A percentile compares a stretch with the other conserved stretches of the same genome.
phyloP scores from a whole-genome alignment of 2,329 filamentous ascomycete genomes.

The Rutstroemia sp. region DNA sequence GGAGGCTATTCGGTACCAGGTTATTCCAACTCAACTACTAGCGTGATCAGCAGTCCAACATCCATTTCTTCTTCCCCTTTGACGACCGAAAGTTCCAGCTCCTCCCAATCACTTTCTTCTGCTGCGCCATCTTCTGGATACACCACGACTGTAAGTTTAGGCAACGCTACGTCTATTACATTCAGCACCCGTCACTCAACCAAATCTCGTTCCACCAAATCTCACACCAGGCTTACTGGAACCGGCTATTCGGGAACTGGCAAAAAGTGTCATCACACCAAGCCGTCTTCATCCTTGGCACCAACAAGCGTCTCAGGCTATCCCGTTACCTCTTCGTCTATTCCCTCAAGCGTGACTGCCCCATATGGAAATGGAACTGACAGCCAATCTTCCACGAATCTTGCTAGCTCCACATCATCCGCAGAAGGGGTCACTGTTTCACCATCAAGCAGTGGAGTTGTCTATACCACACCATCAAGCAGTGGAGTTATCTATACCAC shows the following conservation, averaged over 20 bases:
- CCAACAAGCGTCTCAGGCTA: neutral
- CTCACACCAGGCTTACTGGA: neutral
- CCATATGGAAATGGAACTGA: conserved; percentile 6
- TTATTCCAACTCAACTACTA: neutral
- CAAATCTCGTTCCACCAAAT: neutral
- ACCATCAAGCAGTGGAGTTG: neutral
- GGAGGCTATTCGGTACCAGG: neutral
- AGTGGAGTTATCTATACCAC: too few species aligned
- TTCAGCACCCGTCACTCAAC: neutral
- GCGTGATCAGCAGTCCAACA: neutral
- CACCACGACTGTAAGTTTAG: neutral
- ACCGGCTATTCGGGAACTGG: neutral
- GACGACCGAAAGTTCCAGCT: neutral
- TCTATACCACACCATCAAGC: too few species aligned
- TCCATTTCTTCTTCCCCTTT: neutral
- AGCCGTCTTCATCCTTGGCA: neutral
- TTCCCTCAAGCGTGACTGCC: neutral
- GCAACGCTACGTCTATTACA: neutral
- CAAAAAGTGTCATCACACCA: conserved; percentile 7
- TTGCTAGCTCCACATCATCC: neutral
- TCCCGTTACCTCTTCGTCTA: neutral
- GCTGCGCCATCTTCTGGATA: conserved; percentile 1
- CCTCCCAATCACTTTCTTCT: neutral
- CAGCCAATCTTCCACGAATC: neutral
- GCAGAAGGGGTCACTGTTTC: neutral